These are phyloP conservation scores for Ulmus americana DNA, from an alignment of 331 rosid species.

Conservation along the genomic window DNA sequence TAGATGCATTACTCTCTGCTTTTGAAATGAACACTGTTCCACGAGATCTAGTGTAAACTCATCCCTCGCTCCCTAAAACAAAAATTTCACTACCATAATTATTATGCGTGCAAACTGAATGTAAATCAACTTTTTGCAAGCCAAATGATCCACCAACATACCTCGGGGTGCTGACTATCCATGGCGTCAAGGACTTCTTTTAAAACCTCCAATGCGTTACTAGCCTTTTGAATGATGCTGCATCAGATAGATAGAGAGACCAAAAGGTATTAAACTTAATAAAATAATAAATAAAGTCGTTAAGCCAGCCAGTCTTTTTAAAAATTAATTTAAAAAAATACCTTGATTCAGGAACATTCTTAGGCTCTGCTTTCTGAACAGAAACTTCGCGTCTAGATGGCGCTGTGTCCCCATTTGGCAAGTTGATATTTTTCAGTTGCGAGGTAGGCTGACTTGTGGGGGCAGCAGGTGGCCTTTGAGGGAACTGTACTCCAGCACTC, in stretches of 20 bases:
- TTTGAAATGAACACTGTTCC: slow-evolving; percentile 88
- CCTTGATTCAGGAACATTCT: slow-evolving; percentile 66
- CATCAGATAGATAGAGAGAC: slow-evolving; percentile 25
- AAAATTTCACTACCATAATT: slow-evolving; percentile 6
- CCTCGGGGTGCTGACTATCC: slow-evolving; percentile 65
- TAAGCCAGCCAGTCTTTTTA: background rate
- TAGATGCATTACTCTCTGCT: slow-evolving; percentile 88
- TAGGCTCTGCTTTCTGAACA: slow-evolving; percentile 43
- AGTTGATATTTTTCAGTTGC: slow-evolving; percentile 32
- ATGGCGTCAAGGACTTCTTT: slow-evolving; percentile 83
- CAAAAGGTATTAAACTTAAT: background rate
- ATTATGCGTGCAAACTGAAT: slow-evolving; percentile 3
- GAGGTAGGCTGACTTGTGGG: slow-evolving; percentile 38
- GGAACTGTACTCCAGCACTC: slow-evolving; percentile 88
- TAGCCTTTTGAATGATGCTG: slow-evolving; percentile 81
- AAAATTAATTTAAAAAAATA: slow-evolving; percentile 26
- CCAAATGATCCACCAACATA: slow-evolving; percentile 29
- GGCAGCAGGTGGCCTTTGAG: slow-evolving; percentile 51
- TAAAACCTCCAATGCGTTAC: slow-evolving; percentile 63
- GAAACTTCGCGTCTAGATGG: slow-evolving; percentile 37
- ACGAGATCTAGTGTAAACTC: slow-evolving; percentile 93
- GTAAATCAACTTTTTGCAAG: background rate
- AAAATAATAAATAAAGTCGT: background rate
- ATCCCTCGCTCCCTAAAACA: slow-evolving; percentile 65
- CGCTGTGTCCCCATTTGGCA: slow-evolving; percentile 39